phyloP scores from a whole-genome alignment of 139 green algal genomes.

The Chlorella vulgaris region DNA sequence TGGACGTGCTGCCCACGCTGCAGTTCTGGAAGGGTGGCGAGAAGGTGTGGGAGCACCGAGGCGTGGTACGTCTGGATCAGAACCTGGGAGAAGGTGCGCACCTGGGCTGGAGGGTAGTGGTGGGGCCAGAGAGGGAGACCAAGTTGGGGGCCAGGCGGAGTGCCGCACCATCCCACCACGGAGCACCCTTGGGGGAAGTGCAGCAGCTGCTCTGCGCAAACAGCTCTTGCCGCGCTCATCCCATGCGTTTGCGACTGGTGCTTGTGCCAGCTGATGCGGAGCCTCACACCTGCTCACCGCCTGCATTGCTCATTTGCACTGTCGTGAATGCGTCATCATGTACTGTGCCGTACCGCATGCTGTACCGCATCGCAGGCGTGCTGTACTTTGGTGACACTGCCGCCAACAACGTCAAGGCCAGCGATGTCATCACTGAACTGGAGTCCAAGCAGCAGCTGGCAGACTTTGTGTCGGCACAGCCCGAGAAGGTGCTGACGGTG shows the following conservation, averaged over 20 bases:
- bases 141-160: too few relatives aligned
- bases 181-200: too few relatives aligned
- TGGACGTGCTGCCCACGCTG: slow-evolving; percentile 78
- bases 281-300: too few relatives aligned
- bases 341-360: too few relatives aligned
- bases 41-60: slow-evolving; percentile 82
- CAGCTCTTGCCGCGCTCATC: too few relatives aligned
- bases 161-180: too few relatives aligned
- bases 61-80: slow-evolving; percentile 62
- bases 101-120: background rate
- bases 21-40: slow-evolving; percentile 76
- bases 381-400: slow-evolving; percentile 71
- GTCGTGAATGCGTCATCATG: too few relatives aligned
- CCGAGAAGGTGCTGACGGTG: slow-evolving; percentile 48
- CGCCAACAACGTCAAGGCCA: slow-evolving; percentile 61
- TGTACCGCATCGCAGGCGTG: too few relatives aligned
- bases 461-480: slow-evolving; percentile 47
- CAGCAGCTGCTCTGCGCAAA: too few relatives aligned
- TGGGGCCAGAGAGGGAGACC: background rate
- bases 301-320: too few relatives aligned
- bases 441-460: slow-evolving; percentile 51
- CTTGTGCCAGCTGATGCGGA: too few relatives aligned
- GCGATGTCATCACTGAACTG: slow-evolving; percentile 66
- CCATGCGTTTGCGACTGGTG: too few relatives aligned
- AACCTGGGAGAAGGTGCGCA: slow-evolving; percentile 68